Conservation (phyloP, 179 eudicot species). For the Spergularia azorica region DNA sequence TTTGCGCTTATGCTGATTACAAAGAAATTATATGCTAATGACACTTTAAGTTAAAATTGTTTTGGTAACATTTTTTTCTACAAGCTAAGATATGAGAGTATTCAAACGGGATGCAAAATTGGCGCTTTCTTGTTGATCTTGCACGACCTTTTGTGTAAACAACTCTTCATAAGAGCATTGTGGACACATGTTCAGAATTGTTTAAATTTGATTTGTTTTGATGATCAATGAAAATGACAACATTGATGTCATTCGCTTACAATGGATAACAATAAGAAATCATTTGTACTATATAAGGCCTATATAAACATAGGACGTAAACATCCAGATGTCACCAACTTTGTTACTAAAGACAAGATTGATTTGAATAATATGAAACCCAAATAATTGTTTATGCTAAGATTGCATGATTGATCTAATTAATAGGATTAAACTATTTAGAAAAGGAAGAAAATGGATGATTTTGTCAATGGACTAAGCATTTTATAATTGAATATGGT, state of each 20-base stretch:
- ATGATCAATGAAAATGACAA: slow-evolving; percentile 26
- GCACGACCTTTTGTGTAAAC: slow-evolving; percentile 9
- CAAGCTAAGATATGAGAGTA: too few relatives aligned
- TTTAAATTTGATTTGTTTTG: background rate
- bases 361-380: slow-evolving; percentile 1
- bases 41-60: too few relatives aligned
- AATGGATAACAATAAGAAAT: slow-evolving; percentile 15
- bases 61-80: too few relatives aligned
- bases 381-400: slow-evolving; percentile 16
- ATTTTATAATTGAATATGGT: background rate
- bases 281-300: slow-evolving; percentile 3
- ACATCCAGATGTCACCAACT: slow-evolving; percentile 24
- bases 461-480: slow-evolving; percentile 36
- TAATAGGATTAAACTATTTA: background rate
- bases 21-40: too few relatives aligned
- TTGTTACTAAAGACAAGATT: slow-evolving; percentile 11
- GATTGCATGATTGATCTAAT: slow-evolving; percentile 26
- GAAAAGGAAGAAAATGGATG: slow-evolving; percentile 26
- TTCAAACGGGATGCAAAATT: background rate
- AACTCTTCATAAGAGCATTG: background rate
- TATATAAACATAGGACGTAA: slow-evolving; percentile 25
- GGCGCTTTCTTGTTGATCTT: background rate
- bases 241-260: slow-evolving; percentile 28
- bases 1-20: too few relatives aligned
- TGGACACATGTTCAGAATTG: slow-evolving; percentile 14